Base-by-base conservation (phyloP, 164 flowering plant genomes). In the Umbellularia californica region DNA sequence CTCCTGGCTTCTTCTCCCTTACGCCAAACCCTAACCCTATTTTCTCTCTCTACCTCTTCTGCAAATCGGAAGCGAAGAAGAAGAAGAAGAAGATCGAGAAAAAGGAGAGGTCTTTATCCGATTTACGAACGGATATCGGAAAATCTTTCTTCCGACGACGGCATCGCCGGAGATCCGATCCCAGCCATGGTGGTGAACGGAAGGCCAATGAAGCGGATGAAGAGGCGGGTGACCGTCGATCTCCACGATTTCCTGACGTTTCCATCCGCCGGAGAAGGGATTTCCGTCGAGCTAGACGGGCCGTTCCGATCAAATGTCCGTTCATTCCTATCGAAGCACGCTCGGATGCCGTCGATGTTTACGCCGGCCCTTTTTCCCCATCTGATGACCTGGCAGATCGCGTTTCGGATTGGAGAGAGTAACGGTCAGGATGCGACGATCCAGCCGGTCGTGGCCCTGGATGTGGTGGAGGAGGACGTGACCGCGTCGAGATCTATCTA, bases 391-490 rank as follows among this genome's bases (percentile, higher is more conserved):
- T 85, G 89, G 87, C 92, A 89, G 85, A 78, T 89, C 78, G 70
- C 79, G 69, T 85, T 87, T 65, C 83, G 87, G 22, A 78, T 85
- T 79, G 88, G 87, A 28, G 72, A 75, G 28, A 27, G 14, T 17
- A 79, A 73, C 50, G 85, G 69, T 23, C 64, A 69, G 0, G 86
- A 81, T 65, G 77, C 79, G 12, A 50, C 80, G 2, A 33, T 65
- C 28, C n/a, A 65, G 3, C 82, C 87, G 52, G 74, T 77, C 64
- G 90, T 89, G 12, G 75, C 83, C 15, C 85, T 94, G 22, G 93
- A 90, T 73, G 82, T 94, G 28, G 87, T 94, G 17, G 98, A 94
- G 75, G 98, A 94, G 74, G 94, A 92, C 51, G 98, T 90, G 0
- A 77, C 88, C 35, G 84, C 86, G 76, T 89, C 97, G 74, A 88